Evolutionary conservation across 148 eudicot species (phyloP).

Genomic region (Silene latifolia): DNA sequence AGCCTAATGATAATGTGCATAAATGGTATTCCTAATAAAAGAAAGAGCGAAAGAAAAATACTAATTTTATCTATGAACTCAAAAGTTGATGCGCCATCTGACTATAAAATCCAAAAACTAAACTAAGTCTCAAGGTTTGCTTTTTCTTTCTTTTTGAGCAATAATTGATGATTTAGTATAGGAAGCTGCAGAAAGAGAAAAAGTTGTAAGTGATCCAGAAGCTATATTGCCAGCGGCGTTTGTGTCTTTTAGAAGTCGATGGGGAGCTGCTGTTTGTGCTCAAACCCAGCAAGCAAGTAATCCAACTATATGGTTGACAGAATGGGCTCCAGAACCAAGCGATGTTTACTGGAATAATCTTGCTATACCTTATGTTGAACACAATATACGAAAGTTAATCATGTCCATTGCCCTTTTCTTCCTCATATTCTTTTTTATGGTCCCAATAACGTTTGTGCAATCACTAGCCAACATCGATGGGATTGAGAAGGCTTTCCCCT

Average conservation of each 20-base stretch:
- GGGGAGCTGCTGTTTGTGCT: slow-evolving; percentile 99
- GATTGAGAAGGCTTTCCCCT: slow-evolving; percentile 74
- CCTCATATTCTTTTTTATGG: slow-evolving; percentile 86
- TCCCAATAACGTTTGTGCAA: slow-evolving; percentile 89
- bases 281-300: slow-evolving; percentile 88
- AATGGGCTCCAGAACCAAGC: slow-evolving; percentile 97
- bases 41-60: no score
- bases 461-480: slow-evolving; percentile 89
- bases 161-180: slow-evolving; percentile 18
- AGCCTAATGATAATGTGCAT: no score
- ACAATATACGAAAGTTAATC: slow-evolving; percentile 56
- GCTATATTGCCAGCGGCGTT: slow-evolving; percentile 87
- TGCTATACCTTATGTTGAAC: slow-evolving; percentile 80
- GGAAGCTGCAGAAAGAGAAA: slow-evolving; percentile 77
- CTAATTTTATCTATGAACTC: no score
- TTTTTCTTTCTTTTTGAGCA: not conserved
- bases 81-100: no score
- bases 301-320: slow-evolving; percentile 85
- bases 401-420: slow-evolving; percentile 75
- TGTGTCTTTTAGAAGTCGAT: slow-evolving; percentile 84
- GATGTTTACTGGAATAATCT: slow-evolving; percentile 89
- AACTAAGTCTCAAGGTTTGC: no score
- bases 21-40: no score
- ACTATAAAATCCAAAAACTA: no score
- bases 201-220: slow-evolving; percentile 60